Conservation (phyloP, 768 basidiomycete species). For the Termitomyces sp. region DNA sequence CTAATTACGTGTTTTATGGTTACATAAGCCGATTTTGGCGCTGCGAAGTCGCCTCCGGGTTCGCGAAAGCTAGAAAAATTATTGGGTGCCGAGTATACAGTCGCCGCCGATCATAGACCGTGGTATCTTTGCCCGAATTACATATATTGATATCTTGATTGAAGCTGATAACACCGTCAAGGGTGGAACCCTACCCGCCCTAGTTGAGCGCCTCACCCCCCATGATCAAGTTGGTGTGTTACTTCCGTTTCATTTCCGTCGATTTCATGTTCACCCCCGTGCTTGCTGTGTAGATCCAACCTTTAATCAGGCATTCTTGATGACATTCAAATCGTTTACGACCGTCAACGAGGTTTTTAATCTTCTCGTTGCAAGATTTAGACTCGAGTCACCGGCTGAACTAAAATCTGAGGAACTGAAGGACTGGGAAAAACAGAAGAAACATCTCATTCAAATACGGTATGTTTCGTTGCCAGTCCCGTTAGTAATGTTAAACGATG, state of each 20-base stretch:
- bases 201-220: slow-evolving; percentile 86
- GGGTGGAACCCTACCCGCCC: slow-evolving; percentile 79
- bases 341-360: slow-evolving; percentile 79
- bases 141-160: slow-evolving; percentile 86
- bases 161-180: slow-evolving; percentile 80
- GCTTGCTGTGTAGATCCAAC: slow-evolving; percentile 37
- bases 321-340: slow-evolving; percentile 96
- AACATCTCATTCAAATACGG: slow-evolving; percentile 84
- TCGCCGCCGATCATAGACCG: slow-evolving; percentile 46
- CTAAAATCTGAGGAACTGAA: slow-evolving; percentile 55
- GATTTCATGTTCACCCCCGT: slow-evolving; percentile 1
- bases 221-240: slow-evolving; percentile 83
- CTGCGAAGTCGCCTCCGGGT: slow-evolving; percentile 26
- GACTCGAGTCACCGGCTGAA: slow-evolving; percentile 66
- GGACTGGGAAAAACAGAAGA: slow-evolving; percentile 84
- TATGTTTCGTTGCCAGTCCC: slow-evolving; percentile 20
- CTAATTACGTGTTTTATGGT: not conserved
- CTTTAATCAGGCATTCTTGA: slow-evolving; percentile 85
- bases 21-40: not conserved
- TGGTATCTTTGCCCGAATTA: slow-evolving; percentile 87
- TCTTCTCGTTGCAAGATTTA: slow-evolving; percentile 74
- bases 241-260: not conserved
- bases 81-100: slow-evolving; percentile 53
- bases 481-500: not conserved
- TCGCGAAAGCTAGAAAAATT: slow-evolving; percentile 60